Evolutionary conservation across 2,329 filamentous ascomycete genomes (phyloP).

Genomic region (Venturia effusa): DNA sequence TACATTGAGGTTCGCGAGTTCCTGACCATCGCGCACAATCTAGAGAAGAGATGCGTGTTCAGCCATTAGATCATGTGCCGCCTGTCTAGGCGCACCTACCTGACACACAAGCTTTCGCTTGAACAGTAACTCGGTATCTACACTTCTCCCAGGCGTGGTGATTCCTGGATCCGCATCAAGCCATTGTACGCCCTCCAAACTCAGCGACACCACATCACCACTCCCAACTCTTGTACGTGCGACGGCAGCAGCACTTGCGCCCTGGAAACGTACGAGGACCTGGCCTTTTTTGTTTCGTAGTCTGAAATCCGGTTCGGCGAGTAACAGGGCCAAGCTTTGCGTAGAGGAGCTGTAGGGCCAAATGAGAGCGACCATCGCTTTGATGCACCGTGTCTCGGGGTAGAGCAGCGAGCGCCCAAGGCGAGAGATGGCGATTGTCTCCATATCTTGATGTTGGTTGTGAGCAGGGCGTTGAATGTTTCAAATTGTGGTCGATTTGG

Average conservation of each 20-base stretch:
- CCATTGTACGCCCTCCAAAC: slow-evolving; percentile 60
- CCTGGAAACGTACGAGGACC: slow-evolving; percentile 65
- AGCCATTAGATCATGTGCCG: neutral
- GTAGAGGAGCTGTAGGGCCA: slow-evolving; percentile 85
- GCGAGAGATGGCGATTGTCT: slow-evolving; percentile 11
- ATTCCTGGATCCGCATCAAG: slow-evolving; percentile 41
- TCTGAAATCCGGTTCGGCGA: slow-evolving; percentile 77
- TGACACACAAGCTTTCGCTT: slow-evolving; percentile 24
- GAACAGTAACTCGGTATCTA: slow-evolving; percentile 48
- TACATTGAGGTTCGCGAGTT: slow-evolving; percentile 43
- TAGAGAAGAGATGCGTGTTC: slow-evolving; percentile 16
- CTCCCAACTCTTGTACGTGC: slow-evolving; percentile 59
- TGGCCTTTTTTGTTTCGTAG: slow-evolving; percentile 68
- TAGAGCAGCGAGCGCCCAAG: slow-evolving; percentile 11
- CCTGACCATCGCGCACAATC: slow-evolving; percentile 37
- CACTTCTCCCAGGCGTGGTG: slow-evolving; percentile 44
- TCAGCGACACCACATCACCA: slow-evolving; percentile 63
- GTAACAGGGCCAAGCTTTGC: slow-evolving; percentile 62
- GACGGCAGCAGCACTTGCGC: slow-evolving; percentile 58
- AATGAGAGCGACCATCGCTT: slow-evolving; percentile 68
- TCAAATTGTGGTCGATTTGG: neutral
- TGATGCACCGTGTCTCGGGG: slow-evolving; percentile 33
- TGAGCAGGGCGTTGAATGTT: neutral
- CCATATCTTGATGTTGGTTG: slow-evolving; percentile 5
- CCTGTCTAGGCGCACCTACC: slow-evolving; percentile 16